A percentile compares a stretch with the other conserved stretches of the same genome.
Conservation (phyloP, 2,329 filamentous ascomycete species). For the Ambrosiella xylebori region DNA sequence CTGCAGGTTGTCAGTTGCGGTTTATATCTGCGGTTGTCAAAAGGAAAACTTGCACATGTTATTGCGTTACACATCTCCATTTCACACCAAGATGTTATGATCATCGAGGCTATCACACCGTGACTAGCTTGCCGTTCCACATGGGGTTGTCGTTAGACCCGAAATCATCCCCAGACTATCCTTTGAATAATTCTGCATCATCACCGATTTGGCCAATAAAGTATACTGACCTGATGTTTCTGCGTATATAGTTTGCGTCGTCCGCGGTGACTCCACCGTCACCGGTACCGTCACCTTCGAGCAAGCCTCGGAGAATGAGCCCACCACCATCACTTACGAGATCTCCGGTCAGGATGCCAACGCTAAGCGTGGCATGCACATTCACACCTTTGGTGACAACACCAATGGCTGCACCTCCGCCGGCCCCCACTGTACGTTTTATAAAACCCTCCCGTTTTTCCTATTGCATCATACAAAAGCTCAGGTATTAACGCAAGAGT, state of each 20-base stretch:
- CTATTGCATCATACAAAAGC: not conserved
- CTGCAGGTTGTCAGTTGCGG: not conserved
- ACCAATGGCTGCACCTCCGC: slow-evolving; percentile 99
- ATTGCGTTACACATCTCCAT: too few species aligned
- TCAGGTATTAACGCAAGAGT: not conserved
- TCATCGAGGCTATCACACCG: too few species aligned
- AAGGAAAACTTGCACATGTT: not conserved
- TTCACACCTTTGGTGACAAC: slow-evolving; percentile 98
- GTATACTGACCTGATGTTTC: not conserved
- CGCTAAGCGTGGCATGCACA: slow-evolving; percentile 93
- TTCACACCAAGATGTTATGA: too few species aligned
- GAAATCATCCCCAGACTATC: too few species aligned
- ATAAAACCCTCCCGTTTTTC: not conserved
- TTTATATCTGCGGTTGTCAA: not conserved
- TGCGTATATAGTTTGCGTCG: slow-evolving; percentile 57
- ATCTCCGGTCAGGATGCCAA: slow-evolving; percentile 86
- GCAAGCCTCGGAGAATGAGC: slow-evolving; percentile 65
- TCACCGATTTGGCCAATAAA: not conserved
- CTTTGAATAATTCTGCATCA: not conserved
- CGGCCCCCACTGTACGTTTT: slow-evolving; percentile 76
- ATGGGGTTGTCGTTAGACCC: too few species aligned
- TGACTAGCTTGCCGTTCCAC: too few species aligned
- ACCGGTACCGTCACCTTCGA: slow-evolving; percentile 87
- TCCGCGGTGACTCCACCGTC: slow-evolving; percentile 96
- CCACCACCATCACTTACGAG: slow-evolving; percentile 82